Conservation (phyloP, 306 rosid genomes). For the Cucumis cinereus region DNA sequence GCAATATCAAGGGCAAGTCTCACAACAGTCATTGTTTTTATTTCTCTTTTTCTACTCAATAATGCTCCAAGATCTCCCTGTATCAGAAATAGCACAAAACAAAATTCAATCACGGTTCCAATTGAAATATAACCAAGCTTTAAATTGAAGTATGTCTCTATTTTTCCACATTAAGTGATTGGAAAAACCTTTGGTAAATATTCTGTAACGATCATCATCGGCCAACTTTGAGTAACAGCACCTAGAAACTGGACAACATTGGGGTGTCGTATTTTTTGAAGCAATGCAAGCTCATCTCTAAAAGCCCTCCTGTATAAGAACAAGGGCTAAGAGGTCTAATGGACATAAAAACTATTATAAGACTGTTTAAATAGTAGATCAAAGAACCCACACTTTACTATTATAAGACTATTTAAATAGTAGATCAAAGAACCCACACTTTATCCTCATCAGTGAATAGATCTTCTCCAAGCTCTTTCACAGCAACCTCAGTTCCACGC, state of each 20-base stretch:
- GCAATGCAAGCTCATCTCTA: constrained; percentile 81
- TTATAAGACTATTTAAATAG: background rate
- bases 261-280: constrained; percentile 93
- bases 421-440: constrained; percentile 48
- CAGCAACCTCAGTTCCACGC: constrained; percentile 94
- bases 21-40: constrained; percentile 35
- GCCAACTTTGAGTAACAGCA: constrained; percentile 97
- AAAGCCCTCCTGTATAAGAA: constrained; percentile 66
- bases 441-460: constrained; percentile 52
- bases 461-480: constrained; percentile 68
- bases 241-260: constrained; percentile 96
- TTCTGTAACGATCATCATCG: constrained; percentile 96
- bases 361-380: background rate
- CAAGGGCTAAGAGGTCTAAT: background rate
- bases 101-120: background rate
- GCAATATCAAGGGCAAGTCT: constrained; percentile 68
- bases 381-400: constrained; percentile 59
- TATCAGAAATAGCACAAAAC: constrained; percentile 1
- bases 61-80: constrained; percentile 49
- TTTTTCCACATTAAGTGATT: background rate
- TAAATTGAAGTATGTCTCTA: background rate
- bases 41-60: constrained; percentile 37
- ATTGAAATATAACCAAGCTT: background rate
- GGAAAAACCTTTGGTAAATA: constrained; percentile 82
- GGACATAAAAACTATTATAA: background rate